Base-by-base conservation (phyloP, 306 rosid genomes). In the Vigna mungo region DNA sequence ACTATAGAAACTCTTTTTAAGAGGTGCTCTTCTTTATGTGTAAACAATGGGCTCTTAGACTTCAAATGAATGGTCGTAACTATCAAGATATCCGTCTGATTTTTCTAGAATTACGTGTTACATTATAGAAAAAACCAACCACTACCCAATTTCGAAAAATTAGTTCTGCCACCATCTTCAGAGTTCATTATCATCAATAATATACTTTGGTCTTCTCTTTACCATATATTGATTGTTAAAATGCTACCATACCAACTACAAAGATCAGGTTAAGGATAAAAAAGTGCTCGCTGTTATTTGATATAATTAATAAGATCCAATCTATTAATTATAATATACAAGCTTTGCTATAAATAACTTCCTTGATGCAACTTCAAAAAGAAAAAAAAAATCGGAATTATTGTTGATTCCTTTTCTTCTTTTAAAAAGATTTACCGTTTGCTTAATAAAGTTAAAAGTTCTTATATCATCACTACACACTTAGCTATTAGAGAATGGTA, bases 401-500 rank as follows among this genome's bases (percentile, higher is more conserved):
- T 15, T 44, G 16, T 41, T 66, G 17, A 10, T 41, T 41, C 32
- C 11, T 44, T 43, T 64, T 5, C 37, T 34, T 34, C 7, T 6
- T 62, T 34, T 4, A 10, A 9, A 27, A 39, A 32, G 21, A 65
- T 30, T 70, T 18, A 34, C 49, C 27, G 21, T 34, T 2, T 25
- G 20, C 53, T 23, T 39, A 12, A 20, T 13, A 39, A 17, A 73
- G 43, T 27, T 43, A 14, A 1, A 72, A 15, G 23, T 39, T 16
- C 13, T 59, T 59, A 10, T 21, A 72, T 9, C 52, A 72, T 37
- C 16, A 54, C 10, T 32, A 41, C 49, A 51, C 76, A 71, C 25
- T 3, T 5, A 17, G 12, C 53, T 41, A 43, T 9, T 12, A 23
- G 39, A 56, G n/a, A 58, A 20, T 59, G 8, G 44, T 32, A 11